Percentiles rank a stretch among this genome's conserved stretches.
phyloP scores from a whole-genome alignment of 352 stramenopile genomes.

The Phytophthora nicotianae region DNA sequence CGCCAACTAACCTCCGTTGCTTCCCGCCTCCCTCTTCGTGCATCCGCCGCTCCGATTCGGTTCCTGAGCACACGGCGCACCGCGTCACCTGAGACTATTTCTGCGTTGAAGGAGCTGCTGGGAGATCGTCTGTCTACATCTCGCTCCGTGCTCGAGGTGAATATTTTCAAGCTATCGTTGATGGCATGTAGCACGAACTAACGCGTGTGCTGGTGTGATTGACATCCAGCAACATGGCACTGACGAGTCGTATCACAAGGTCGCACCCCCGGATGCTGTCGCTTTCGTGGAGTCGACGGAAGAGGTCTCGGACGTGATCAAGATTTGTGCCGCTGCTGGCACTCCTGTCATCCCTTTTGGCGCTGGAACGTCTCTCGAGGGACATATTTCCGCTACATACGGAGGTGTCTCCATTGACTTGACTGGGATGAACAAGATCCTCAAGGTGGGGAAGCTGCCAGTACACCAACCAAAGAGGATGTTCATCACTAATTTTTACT shows the following conservation, averaged over 20 bases:
- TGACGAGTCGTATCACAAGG: conserved; percentile 92
- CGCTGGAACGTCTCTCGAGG: conserved; percentile 92
- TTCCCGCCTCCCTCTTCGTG: conserved; percentile 1
- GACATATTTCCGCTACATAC: conserved; percentile 90
- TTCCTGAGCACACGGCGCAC: conserved; percentile 39
- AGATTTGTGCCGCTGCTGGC: conserved; percentile 73
- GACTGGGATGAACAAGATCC: conserved; percentile 73
- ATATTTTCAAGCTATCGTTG: neutral
- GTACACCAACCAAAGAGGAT: neutral
- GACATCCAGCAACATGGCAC: conserved; percentile 72
- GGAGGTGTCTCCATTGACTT: conserved; percentile 93
- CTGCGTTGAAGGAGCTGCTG: conserved; percentile 58
- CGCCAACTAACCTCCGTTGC: conserved; percentile 19
- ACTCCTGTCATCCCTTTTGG: conserved; percentile 96
- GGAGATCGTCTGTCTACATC: conserved; percentile 72
- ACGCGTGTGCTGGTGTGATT: neutral
- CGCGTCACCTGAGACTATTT: conserved; percentile 54
- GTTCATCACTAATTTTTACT: neutral
- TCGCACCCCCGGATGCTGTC: conserved; percentile 81
- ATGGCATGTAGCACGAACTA: neutral
- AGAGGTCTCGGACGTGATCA: conserved; percentile 90
- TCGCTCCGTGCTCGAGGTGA: conserved; percentile 62
- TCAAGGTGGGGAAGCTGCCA: conserved; percentile 32
- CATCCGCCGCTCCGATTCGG: neutral
- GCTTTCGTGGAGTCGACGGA: conserved; percentile 83